These are phyloP conservation scores for Arachis hypogaea DNA, from an alignment of 306 rosid species.

Conservation along the genomic window DNA sequence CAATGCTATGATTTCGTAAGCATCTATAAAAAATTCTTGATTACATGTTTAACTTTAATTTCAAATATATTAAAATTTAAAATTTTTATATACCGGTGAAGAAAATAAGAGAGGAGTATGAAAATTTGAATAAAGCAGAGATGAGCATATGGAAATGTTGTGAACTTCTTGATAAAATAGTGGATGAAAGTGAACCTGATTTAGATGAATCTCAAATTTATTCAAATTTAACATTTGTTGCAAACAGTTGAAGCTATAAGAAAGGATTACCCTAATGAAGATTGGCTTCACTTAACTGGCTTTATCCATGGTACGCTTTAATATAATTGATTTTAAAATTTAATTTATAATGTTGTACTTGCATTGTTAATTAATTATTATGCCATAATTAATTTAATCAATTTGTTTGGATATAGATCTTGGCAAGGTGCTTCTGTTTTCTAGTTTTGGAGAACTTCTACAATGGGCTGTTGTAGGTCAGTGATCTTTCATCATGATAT, in stretches of 20 bases:
- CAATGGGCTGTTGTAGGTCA: conserved; percentile 91
- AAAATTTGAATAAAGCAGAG: conserved; percentile 65
- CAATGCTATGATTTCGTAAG: conserved; percentile 75
- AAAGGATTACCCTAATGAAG: conserved; percentile 73
- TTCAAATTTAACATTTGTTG: conserved; percentile 64
- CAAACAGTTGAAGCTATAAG: conserved; percentile 87
- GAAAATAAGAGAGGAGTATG: conserved; percentile 72
- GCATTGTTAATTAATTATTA: background rate
- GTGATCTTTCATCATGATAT: background rate
- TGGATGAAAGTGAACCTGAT: conserved; percentile 87
- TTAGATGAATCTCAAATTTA: conserved; percentile 74
- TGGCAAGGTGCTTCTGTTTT: conserved; percentile 84
- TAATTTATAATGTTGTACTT: no score
- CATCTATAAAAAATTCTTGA: background rate
- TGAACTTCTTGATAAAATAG: conserved; percentile 77
- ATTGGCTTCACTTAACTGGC: conserved; percentile 83
- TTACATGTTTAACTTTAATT: no score
- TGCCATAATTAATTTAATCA: background rate
- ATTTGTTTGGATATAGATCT: conserved; percentile 55
- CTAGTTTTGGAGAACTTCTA: conserved; percentile 85
- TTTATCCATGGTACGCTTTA: conserved; percentile 70
- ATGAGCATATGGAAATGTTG: conserved; percentile 93
- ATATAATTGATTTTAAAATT: no score
- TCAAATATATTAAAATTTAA: no score
- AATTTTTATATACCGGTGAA: conserved; percentile 43